phyloP scores from a whole-genome alignment of 768 basidiomycete species.

The Termitomyces sp. region DNA sequence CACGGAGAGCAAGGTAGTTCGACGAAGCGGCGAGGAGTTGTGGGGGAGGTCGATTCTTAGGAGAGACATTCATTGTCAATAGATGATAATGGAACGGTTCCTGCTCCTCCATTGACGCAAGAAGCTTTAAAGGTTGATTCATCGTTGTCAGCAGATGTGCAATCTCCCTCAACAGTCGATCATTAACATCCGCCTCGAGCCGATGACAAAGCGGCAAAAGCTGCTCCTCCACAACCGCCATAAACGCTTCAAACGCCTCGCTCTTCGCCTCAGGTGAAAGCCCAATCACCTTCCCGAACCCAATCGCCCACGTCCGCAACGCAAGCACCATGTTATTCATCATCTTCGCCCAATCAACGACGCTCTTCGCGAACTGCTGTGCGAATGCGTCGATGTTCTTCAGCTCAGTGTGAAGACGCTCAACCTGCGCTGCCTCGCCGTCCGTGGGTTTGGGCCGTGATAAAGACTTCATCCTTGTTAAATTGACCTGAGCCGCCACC shows the following conservation, averaged over 20 bases:
- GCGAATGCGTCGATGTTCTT: slow-evolving; percentile 55
- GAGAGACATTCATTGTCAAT: slow-evolving; percentile 57
- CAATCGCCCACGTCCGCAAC: slow-evolving; percentile 58
- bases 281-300: slow-evolving; percentile 68
- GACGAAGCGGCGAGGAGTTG: slow-evolving; percentile 69
- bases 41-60: slow-evolving; percentile 64
- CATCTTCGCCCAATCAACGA: slow-evolving; percentile 60
- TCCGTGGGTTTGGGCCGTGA: slow-evolving; percentile 16
- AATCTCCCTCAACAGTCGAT: slow-evolving; percentile 55
- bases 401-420: slow-evolving; percentile 51
- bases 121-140: slow-evolving; percentile 58
- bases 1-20: slow-evolving; percentile 76
- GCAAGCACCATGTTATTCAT: slow-evolving; percentile 46
- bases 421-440: slow-evolving; percentile 48
- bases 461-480: slow-evolving; percentile 58
- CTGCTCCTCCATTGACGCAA: slow-evolving; percentile 70
- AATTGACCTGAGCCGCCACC: slow-evolving; percentile 53
- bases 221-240: slow-evolving; percentile 50
- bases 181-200: slow-evolving; percentile 51
- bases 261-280: slow-evolving; percentile 41
- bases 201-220: slow-evolving; percentile 51
- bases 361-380: slow-evolving; percentile 55
- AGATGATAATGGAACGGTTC: slow-evolving; percentile 71
- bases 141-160: slow-evolving; percentile 55
- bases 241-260: slow-evolving; percentile 73